These are phyloP conservation scores for Fennellomyces sp. DNA, from an alignment of 371 early-diverging fungal species.

Conservation along the genomic window DNA sequence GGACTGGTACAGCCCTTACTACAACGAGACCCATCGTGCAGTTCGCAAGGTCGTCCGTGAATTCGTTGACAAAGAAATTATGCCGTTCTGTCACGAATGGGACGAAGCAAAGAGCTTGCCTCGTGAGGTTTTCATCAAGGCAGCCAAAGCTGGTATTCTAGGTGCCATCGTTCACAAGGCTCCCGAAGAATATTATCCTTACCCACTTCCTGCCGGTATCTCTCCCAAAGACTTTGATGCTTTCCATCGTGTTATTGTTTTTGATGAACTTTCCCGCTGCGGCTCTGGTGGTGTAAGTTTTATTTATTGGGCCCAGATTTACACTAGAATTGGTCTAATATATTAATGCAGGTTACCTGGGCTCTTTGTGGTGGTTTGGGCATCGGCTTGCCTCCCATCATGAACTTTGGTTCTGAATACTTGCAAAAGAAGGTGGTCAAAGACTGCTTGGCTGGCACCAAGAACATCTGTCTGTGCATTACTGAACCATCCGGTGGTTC, in stretches of 20 bases:
- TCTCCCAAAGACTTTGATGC: constrained; percentile 65
- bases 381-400: constrained; percentile 73
- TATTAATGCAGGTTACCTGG: constrained; percentile 33
- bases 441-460: constrained; percentile 62
- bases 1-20: constrained; percentile 73
- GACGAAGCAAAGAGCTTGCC: constrained; percentile 83
- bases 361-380: constrained; percentile 57
- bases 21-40: constrained; percentile 77
- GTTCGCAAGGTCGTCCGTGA: constrained; percentile 70
- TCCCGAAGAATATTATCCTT: constrained; percentile 21
- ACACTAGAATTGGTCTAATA: neutral
- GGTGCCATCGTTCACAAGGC: constrained; percentile 59
- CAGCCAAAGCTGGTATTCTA: constrained; percentile 76
- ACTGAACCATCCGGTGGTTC: constrained; percentile 74
- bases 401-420: constrained; percentile 63
- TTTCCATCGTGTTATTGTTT: constrained; percentile 78
- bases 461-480: constrained; percentile 68
- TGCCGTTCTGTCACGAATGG: constrained; percentile 84
- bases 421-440: constrained; percentile 63
- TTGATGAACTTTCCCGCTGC: constrained; percentile 83
- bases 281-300: constrained; percentile 77
- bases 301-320: neutral
- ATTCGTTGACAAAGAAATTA: constrained; percentile 81
- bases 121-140: constrained; percentile 67
- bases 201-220: constrained; percentile 50